Conservation (phyloP, 2,329 filamentous ascomycete species). For the Claviceps pusilla region DNA sequence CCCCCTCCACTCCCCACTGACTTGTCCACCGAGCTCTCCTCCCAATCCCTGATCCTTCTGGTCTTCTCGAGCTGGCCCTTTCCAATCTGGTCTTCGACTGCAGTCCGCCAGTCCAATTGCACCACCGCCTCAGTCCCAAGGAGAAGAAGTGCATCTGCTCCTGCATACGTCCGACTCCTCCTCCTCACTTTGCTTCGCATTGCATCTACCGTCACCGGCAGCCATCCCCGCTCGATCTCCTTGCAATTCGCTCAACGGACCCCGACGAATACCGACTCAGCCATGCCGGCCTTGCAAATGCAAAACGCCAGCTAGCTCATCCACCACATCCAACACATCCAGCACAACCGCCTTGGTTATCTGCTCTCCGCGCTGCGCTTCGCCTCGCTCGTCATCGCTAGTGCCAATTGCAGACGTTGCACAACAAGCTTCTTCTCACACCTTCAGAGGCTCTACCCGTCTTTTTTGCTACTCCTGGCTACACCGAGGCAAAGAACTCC, state of each 20-base stretch:
- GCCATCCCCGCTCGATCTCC: background rate
- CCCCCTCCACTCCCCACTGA: no score
- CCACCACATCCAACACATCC: background rate
- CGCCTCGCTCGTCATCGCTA: background rate
- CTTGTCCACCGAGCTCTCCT: no score
- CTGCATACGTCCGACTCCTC: background rate
- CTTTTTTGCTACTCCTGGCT: background rate
- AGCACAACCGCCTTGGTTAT: background rate
- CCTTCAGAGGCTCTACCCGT: background rate
- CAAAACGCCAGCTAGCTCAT: background rate
- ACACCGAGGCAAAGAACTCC: background rate
- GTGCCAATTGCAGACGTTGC: background rate
- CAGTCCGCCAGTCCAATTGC: background rate
- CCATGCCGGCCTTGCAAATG: background rate
- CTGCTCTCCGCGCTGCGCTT: background rate
- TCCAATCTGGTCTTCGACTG: background rate
- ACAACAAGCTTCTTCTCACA: background rate
- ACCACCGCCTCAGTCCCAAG: background rate
- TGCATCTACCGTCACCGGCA: background rate
- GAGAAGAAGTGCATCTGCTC: background rate
- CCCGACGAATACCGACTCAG: background rate
- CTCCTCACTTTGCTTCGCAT: background rate
- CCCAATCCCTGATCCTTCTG: no score
- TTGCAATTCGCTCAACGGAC: background rate
- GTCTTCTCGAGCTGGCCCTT: no score